Evolutionary conservation across 2,329 filamentous ascomycete species (phyloP), one percentile per base, ranked within the genome.

Genomic region (Monosporascus sp.): DNA sequence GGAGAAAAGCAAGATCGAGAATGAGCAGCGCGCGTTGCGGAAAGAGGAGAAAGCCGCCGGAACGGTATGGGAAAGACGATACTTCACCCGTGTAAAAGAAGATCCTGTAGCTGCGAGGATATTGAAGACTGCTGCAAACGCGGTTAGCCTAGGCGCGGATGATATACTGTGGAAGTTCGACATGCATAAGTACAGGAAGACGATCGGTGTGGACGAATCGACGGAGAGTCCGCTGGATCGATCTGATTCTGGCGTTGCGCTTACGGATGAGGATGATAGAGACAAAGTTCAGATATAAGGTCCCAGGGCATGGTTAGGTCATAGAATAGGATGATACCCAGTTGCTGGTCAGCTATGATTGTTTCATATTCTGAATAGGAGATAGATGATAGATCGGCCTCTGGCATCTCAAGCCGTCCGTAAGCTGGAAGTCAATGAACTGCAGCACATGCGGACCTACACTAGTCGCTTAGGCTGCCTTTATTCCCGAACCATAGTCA

Each of bases 1-100:
- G 15, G 89, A 96, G 68, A 97, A 97, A 77, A 81, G 82, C 53
- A 89, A 90, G 71, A 96, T 97, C 58, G 94, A 97, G 72, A 89
- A 90, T 61, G 84, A 86, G 37, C 93, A 97, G 76, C 84, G 87
- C 27, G 60, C 54, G 8, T 41, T 65, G 49, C 59, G 63, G 24
- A 57, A 44, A 41, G 55, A 59, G 7, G 63, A 65, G 52, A 55
- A 55, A 17, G 58, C 54, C 1, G 49, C 50, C 17, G 62, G 63
- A 8, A 53, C 55, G 31, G 47, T 47, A 14, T 65, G 62, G 63
- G 39, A 53, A n/a, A 55, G 57, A 11, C 54, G 63, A 20, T 65
- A 62, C 45, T 65, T 65, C 44, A 57, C 54, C 4, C 49, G 56
- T 15, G 50, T 51, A 14, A 42, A 49, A 9, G 46, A 53, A 25